Evolutionary conservation across 140 eudicot species (phyloP).

Genomic region (Cichorium intybus): DNA sequence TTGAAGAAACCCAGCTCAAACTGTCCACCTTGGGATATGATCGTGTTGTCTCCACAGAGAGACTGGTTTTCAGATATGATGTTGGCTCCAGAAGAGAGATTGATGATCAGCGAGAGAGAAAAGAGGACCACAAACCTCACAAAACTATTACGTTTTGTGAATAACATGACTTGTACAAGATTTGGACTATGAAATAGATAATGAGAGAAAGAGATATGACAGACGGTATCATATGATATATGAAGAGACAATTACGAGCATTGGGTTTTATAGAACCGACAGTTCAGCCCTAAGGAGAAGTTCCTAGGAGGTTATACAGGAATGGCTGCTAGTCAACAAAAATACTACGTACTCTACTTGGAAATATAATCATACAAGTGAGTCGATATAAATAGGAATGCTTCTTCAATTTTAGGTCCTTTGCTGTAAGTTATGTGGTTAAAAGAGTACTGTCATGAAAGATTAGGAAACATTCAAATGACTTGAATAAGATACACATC

Average conservation of each 20-base stretch:
- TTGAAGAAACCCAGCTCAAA: conserved; percentile 58
- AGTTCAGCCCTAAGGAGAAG: no score
- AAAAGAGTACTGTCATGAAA: neutral
- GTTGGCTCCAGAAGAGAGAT: conserved; percentile 30
- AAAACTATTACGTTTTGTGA: neutral
- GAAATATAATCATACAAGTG: no score
- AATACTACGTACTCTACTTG: no score
- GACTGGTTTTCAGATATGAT: conserved; percentile 30
- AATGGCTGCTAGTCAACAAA: no score
- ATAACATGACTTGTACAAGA: neutral
- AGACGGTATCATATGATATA: no score
- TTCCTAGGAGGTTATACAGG: no score
- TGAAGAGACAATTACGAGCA: neutral
- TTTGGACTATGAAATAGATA: neutral
- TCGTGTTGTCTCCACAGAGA: conserved; percentile 48
- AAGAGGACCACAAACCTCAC: neutral
- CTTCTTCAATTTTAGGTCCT: no score
- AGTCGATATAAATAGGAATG: no score
- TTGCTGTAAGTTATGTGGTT: no score
- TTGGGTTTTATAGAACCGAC: no score
- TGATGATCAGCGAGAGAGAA: neutral
- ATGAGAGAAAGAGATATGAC: neutral
- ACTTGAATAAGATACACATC: no score
- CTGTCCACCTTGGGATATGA: conserved; percentile 41
- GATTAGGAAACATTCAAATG: no score